Evolutionary conservation across 495 filamentous ascomycete species (phyloP), one percentile per base, ranked within the genome.

Genomic region (Lentithecium fluviatile): DNA sequence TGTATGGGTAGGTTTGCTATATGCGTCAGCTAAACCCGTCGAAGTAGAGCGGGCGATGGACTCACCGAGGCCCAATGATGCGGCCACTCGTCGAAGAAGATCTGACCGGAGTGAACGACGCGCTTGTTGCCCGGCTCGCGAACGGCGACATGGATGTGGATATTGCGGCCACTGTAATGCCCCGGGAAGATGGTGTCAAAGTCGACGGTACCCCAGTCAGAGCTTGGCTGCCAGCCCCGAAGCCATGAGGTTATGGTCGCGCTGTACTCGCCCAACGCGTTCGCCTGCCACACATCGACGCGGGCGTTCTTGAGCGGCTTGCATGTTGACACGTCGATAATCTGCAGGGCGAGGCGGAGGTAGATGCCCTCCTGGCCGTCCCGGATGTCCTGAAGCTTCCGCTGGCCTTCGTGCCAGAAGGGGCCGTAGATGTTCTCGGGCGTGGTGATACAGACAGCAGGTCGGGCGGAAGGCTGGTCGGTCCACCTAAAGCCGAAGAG

Each of bases 171-270:
- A 38, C 19, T 2, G 21, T 61, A 61, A 20, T 61, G 48, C 4
- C 58, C 48, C 8, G 58, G 58, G 17, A 45, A 61, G 13, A 36
- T 61, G 23, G 58, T 61, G 17, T 61, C 58, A 38, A 51, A 61
- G 24, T 61, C 48, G 3, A 47, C 50, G 6, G 58, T 61, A 15
- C 58, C 58, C n/a, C 29, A 26, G n/a, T 3, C 4, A 19, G 48
- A 54, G n/a, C 43, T 26, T 4, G 26, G 46, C 36, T 60, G 56
- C 25, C 23, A 52, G 15, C 46, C 56, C 12, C 56, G 56, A 8
- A 60, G 36, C 29, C 19, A 60, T 2, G 17, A n/a, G 21, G 29
- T 24, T 1, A 2, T 17, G 4, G 25, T 52, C 2, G 17, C 36
- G 43, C 25, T 48, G 38, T 60, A 60, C 8, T 25, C 12, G 11